Evolutionary conservation across 2,329 filamentous ascomycete species (phyloP).

Genomic region (Trichoderma citrinoviride): DNA sequence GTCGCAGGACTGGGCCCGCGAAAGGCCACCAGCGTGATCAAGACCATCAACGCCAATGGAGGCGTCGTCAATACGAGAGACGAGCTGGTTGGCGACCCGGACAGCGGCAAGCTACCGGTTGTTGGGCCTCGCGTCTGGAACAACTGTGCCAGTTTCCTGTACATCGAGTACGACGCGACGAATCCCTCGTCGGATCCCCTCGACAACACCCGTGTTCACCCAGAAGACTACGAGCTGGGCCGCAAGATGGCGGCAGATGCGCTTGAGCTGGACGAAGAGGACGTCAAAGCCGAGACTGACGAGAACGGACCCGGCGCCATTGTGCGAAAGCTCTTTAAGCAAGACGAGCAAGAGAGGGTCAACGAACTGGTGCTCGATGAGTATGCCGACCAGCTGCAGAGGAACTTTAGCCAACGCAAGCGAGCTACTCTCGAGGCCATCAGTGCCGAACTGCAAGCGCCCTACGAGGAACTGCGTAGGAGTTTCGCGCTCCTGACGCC

Average conservation of each 20-base stretch:
- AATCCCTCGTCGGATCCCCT: constrained; percentile 84
- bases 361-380: constrained; percentile 96
- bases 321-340: constrained; percentile 90
- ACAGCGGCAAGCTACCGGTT: constrained; percentile 71
- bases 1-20: constrained; percentile 87
- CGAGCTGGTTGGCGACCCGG: constrained; percentile 84
- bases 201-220: constrained; percentile 95
- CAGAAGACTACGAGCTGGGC: constrained; percentile 96
- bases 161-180: constrained; percentile 80
- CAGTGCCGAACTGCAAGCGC: constrained; percentile 84
- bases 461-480: constrained; percentile 90
- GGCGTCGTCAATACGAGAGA: constrained; percentile 80
- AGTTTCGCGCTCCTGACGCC: constrained; percentile 68
- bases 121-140: constrained; percentile 91
- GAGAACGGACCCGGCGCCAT: constrained; percentile 88
- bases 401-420: constrained; percentile 90
- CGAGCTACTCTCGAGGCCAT: constrained; percentile 95
- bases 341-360: constrained; percentile 90
- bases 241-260: constrained; percentile 99
- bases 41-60: constrained; percentile 88
- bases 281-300: constrained; percentile 90
- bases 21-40: constrained; percentile 71
- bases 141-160: constrained; percentile 95
- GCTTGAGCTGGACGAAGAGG: constrained; percentile 93
- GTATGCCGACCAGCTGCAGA: constrained; percentile 92